A percentile compares a stretch with the other conserved stretches of the same genome.
phyloP scores from a whole-genome alignment of 352 stramenopile genomes.

The Globisporangium polare region DNA sequence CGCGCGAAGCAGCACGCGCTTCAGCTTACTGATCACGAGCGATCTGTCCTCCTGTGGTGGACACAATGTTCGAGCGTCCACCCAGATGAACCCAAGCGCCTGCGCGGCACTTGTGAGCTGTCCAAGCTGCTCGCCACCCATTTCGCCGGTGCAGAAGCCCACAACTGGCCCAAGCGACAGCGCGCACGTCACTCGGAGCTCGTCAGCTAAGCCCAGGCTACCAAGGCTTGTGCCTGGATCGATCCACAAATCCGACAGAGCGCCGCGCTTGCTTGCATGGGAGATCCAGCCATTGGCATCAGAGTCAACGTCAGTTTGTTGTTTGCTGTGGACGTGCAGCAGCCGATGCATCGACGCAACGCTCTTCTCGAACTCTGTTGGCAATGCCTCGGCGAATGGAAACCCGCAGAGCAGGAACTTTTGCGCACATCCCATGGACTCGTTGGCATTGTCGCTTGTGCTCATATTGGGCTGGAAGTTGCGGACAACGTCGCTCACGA shows the following conservation, averaged over 20 bases:
- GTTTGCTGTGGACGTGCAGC: slow-evolving; percentile 6
- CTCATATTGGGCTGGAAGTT: neutral
- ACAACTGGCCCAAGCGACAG: slow-evolving; percentile 19
- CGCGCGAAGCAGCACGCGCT: slow-evolving; percentile 20
- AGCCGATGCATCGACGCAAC: slow-evolving; percentile 20
- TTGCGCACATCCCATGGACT: slow-evolving; percentile 8
- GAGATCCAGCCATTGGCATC: neutral
- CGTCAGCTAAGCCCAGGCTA: neutral
- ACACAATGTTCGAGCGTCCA: slow-evolving; percentile 14
- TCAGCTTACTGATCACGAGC: slow-evolving; percentile 8
- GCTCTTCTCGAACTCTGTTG: slow-evolving; percentile 24
- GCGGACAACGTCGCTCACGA: slow-evolving; percentile 15
- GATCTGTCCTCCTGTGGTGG: neutral
- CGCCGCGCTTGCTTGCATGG: neutral
- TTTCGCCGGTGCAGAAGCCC: slow-evolving; percentile 25
- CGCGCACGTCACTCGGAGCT: neutral
- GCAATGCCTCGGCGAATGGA: slow-evolving; percentile 25
- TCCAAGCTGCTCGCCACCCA: neutral
- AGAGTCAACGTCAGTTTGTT: neutral
- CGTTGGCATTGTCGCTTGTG: neutral
- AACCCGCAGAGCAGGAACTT: slow-evolving; percentile 48
- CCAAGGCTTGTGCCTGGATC: neutral
- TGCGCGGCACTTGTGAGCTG: neutral
- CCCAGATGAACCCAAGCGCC: slow-evolving; percentile 24
- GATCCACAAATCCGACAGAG: neutral